phyloP scores from a whole-genome alignment of 495 filamentous ascomycete genomes.

The Daldinia caldariorum region DNA sequence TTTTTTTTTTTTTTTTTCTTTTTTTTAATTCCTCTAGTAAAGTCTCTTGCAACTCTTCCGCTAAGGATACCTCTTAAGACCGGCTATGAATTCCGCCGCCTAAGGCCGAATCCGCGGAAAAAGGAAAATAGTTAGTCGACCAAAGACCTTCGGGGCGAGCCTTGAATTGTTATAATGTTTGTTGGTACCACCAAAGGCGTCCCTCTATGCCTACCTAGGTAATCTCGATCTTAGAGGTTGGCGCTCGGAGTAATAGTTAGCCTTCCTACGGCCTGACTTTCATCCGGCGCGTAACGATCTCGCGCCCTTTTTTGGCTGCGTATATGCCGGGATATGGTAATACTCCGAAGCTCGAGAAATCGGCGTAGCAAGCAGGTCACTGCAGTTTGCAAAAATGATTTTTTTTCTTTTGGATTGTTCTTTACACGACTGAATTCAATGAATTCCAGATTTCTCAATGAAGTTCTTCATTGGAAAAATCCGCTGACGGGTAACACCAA shows the following conservation, averaged over 20 bases:
- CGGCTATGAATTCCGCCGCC: neutral
- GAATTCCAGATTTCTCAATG: constrained; percentile 1
- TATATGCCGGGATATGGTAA: constrained; percentile 16
- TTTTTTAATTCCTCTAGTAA: neutral
- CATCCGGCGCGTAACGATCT: constrained; percentile 18
- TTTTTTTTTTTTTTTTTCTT: too few relatives aligned
- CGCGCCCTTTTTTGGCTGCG: constrained; percentile 7
- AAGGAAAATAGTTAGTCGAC: neutral
- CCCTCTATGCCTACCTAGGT: neutral
- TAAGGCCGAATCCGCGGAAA: neutral
- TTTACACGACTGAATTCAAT: neutral
- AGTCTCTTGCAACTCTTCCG: neutral
- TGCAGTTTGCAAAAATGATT: neutral
- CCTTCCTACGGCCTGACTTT: constrained; percentile 33
- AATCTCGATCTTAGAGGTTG: constrained; percentile 8
- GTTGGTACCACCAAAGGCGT: neutral
- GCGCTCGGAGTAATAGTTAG: constrained; percentile 23
- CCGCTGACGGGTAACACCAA: neutral
- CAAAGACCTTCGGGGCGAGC: too few relatives aligned
- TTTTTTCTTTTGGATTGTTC: neutral
- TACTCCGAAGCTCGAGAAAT: constrained; percentile 9
- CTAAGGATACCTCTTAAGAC: neutral
- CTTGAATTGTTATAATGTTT: neutral
- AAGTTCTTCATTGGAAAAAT: constrained; percentile 1
- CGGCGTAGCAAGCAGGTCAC: neutral